These are phyloP conservation scores for Coemansia sp. DNA, from an alignment of 192 early-diverging fungal genomes.

Conservation along the genomic window DNA sequence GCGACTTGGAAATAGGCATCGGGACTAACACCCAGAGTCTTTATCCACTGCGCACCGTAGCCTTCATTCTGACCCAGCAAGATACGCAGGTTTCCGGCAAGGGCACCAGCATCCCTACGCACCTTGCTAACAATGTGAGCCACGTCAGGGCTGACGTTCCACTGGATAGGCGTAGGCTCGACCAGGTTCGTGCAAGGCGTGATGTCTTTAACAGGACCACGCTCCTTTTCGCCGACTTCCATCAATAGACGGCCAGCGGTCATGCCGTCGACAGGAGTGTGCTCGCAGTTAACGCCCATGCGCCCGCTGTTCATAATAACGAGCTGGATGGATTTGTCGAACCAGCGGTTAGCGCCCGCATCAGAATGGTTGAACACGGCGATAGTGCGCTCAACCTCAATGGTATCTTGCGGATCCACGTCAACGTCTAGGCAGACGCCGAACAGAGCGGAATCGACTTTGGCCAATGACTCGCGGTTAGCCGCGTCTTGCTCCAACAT, in stretches of 20 bases:
- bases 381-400: constrained; percentile 67
- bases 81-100: constrained; percentile 74
- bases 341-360: constrained; percentile 89
- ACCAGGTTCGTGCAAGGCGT: constrained; percentile 36
- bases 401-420: constrained; percentile 59
- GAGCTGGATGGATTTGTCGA: constrained; percentile 92
- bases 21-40: constrained; percentile 76
- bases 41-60: constrained; percentile 87
- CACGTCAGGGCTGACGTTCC: constrained; percentile 65
- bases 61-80: constrained; percentile 67
- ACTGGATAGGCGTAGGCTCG: constrained; percentile 68
- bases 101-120: constrained; percentile 59
- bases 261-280: constrained; percentile 91
- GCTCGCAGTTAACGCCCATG: constrained; percentile 93
- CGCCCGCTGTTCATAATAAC: constrained; percentile 83
- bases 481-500: constrained; percentile 46
- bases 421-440: constrained; percentile 81
- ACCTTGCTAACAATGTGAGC: constrained; percentile 64
- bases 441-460: constrained; percentile 83
- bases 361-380: constrained; percentile 77
- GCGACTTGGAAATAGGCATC: constrained; percentile 93
- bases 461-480: constrained; percentile 62
- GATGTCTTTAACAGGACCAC: constrained; percentile 19
- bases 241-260: constrained; percentile 82
- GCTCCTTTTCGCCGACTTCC: constrained; percentile 60